Conservation (phyloP, 2,329 filamentous ascomycete genomes). For the Phoma herbarum region DNA sequence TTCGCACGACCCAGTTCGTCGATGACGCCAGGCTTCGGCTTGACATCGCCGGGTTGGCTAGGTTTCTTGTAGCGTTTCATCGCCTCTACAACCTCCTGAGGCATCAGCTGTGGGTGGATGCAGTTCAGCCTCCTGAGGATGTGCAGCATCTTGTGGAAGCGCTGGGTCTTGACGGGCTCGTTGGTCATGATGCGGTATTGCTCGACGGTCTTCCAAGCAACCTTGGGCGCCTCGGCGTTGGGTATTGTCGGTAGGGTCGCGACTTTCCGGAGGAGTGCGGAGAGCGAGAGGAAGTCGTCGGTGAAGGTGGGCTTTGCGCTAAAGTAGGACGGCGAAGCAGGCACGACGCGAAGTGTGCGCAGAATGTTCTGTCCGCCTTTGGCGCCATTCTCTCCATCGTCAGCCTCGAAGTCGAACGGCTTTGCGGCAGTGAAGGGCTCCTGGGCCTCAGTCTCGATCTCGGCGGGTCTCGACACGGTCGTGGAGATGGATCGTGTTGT, state of each 20-base stretch:
- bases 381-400: conserved; percentile 16
- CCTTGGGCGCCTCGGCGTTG: conserved; percentile 71
- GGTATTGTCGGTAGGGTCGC: conserved; percentile 74
- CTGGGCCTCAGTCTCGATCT: conserved; percentile 32
- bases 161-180: conserved; percentile 65
- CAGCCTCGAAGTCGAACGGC: conserved; percentile 53
- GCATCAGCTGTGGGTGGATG: conserved; percentile 82
- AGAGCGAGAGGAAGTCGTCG: conserved; percentile 80
- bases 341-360: conserved; percentile 72
- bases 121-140: conserved; percentile 82
- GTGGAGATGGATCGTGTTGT: conserved; percentile 47
- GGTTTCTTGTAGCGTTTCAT: conserved; percentile 77
- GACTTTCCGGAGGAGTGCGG: conserved; percentile 75
- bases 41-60: conserved; percentile 74
- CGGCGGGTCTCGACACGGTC: conserved; percentile 32
- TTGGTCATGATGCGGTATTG: conserved; percentile 71
- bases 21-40: conserved; percentile 69
- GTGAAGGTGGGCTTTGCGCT: conserved; percentile 85
- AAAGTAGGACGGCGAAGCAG: conserved; percentile 93
- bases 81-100: conserved; percentile 70
- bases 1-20: conserved; percentile 81
- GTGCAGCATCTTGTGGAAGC: conserved; percentile 79
- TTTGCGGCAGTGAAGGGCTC: conserved; percentile 55
- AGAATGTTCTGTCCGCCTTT: conserved; percentile 34
- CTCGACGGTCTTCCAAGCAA: conserved; percentile 81